Evolutionary conservation across 2,329 filamentous ascomycete species (phyloP), one percentile per base, ranked within the genome.

Genomic region (Periconia digitata): DNA sequence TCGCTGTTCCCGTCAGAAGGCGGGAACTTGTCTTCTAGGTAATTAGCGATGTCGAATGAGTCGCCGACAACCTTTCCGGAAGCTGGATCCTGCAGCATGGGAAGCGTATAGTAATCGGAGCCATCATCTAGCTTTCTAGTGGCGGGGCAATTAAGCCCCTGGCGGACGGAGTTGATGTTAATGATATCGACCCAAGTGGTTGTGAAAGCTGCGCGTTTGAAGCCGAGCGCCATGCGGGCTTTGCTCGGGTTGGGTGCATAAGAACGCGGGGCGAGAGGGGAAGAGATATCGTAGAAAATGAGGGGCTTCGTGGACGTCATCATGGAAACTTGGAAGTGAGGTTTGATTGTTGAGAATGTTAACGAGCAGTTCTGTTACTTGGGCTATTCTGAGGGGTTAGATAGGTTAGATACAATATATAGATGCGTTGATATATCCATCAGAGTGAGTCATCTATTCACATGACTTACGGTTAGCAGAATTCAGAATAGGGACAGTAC

Each of bases 41-140:
- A 80, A 21, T 78, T 66, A 6, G 84, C 85, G 50, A 87, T 87
- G 44, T 86, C 84, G 59, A 85, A 85, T 2, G 83, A 82, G 67
- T 87, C 85, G 5, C 84, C 84, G 2, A 86, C 46, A 0, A 72
- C 43, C 0, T 66, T 49, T 5, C 58, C 60, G 0, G 75, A 78
- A 16, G 58, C 46, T 0, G 71, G 62, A 43, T 85, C 80, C 1
- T 70, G 56, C 18, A 86, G 63, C 36, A 85, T 74, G 1, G 85
- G 84, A 0, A 87, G 74, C 2, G 84, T 87, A 66, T 76, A 75
- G 69, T 76, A 86, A 57, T 84, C 79, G 27, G 68, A 72, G 36
- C 82, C 83, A 55, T 86, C 78, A 52, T 73, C 73, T 47, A 79
- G 77, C 50, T 79, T 80, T 58, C 84, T 82, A 17, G 72, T 74